Base-by-base conservation (phyloP, 2,329 filamentous ascomycete genomes). In the Colletotrichum cordylinicola region DNA sequence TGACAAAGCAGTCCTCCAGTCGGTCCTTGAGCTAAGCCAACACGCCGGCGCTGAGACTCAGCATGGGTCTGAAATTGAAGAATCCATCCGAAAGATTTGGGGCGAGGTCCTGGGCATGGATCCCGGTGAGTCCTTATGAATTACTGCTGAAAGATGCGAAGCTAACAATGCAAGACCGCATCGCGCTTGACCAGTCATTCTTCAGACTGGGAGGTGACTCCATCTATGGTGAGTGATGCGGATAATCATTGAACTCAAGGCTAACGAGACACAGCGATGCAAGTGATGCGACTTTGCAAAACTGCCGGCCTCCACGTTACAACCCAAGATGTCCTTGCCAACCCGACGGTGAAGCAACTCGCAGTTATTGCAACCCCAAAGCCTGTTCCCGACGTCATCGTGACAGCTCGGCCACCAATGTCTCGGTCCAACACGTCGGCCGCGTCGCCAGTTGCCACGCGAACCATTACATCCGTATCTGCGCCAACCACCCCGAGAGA, bases 191-290 rank as follows among this genome's bases (percentile, higher is more conserved):
- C 6, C 88, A 91, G 77, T 90, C 88, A 81, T 92, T 93, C 82
- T 92, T 92, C 85, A 85, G 87, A 5, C 85, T 91, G 0, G 91
- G 91, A 1, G 91, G 91, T n/a, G 90, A 92, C 81, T 75, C 73
- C 2, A 75, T 75, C 15, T 64, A 56, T n/a, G 73, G 73, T 75
- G 10, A 58, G 68, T 35, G 18, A n/a, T 52, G 4, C 9, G 18
- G 5, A 48, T 10, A 12, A 6, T n/a, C 9, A 12, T 27, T 1
- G n/a, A 8, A 6, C 2, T 27, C 10, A 4, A n/a, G 4, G 15
- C 72, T 71, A 15, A 61, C 2, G 1, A 2, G 8, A 4, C 55
- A 12, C 1, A 75, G 92, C 91, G 0, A 89, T 92, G 39, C 62
- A 67, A 64, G 62, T 64, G 3, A 72, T 72, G 69, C 24, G 33